Base-by-base conservation (phyloP, 2,329 filamentous ascomycete genomes). In the Fusarium subglutinans region DNA sequence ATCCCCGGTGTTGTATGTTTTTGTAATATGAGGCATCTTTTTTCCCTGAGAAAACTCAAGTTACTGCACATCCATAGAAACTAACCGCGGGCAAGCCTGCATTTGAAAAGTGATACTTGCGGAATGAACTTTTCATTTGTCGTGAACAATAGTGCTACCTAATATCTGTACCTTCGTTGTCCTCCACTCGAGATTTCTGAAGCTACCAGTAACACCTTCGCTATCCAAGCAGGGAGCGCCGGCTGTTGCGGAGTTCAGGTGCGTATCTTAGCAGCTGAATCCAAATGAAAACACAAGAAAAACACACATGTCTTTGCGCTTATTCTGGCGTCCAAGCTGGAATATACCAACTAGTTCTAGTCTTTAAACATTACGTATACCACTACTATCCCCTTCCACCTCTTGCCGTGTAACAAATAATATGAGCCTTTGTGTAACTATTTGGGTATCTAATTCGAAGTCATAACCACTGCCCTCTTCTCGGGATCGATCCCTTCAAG, bases 381-480 rank as follows among this genome's bases (percentile, higher is more conserved):
- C 20, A 30, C 15, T 56, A 45, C 33, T 41, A 24, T 55, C 24
- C 45, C 38, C 47, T 41, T 35, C 55, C 67, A 4, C 24, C 63
- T 72, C 72, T 66, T 58, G 51, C 35, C n/a, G 22, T 30, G 22
- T 30, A 56, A 60, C 20, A 40, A 58, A 45, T 38, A 28, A 48
- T 55, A 24, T 18, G 59, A 53, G 45, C 58, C 55, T 43, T 44
- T 43, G 69, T 70, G 72, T 71, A 75, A 53, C 50, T 58, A 51
- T 48, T 45, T 45, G 70, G 74, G 72, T 77, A 77, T 76, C 69
- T 75, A 76, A 44, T 48, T 64, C 41, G 51, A 69, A 37, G 50
- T 58, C 38, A 75, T 77, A 58, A 74, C 75, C 55, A 68, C 77
- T 20, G 70, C 70, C 18, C 66, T 63, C 28, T 65, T 72, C 18